phyloP scores from a whole-genome alignment of 441 rosid genomes.

The Bruguiera hainesii region DNA sequence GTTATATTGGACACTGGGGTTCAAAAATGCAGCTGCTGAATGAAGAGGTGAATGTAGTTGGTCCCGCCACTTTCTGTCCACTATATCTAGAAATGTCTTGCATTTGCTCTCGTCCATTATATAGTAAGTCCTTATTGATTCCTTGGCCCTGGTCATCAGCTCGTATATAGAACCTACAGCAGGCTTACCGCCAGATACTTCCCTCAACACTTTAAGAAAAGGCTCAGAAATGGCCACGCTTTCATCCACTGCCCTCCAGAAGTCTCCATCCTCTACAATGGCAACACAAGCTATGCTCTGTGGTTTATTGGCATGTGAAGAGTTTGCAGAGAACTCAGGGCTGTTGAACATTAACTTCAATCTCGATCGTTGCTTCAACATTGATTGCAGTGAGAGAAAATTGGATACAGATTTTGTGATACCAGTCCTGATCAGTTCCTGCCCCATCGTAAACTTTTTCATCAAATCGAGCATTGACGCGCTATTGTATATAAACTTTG shows the following conservation, averaged over 20 bases:
- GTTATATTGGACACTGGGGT: conserved; percentile 78
- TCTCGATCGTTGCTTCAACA: conserved; percentile 65
- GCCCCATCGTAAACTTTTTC: conserved; percentile 66
- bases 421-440: conserved; percentile 68
- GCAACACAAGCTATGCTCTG: conserved; percentile 50
- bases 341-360: conserved; percentile 73
- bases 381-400: conserved; percentile 67
- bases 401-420: conserved; percentile 64
- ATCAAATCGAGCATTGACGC: conserved; percentile 64
- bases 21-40: conserved; percentile 81
- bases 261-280: conserved; percentile 66
- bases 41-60: conserved; percentile 82
- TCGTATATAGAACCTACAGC: conserved; percentile 78
- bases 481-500: conserved; percentile 68
- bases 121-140: conserved; percentile 75
- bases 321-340: conserved; percentile 54
- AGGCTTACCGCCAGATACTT: conserved; percentile 77
- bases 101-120: conserved; percentile 89
- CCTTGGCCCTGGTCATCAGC: conserved; percentile 81
- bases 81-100: conserved; percentile 67
- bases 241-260: conserved; percentile 83
- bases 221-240: conserved; percentile 89
- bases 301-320: conserved; percentile 54
- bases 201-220: conserved; percentile 72
- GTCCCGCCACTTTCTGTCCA: conserved; percentile 75